Percentiles rank a stretch among this genome's conserved stretches.
These are phyloP conservation scores for Neonectria hederae DNA, from an alignment of 2,329 filamentous ascomycete genomes.

Conservation along the genomic window DNA sequence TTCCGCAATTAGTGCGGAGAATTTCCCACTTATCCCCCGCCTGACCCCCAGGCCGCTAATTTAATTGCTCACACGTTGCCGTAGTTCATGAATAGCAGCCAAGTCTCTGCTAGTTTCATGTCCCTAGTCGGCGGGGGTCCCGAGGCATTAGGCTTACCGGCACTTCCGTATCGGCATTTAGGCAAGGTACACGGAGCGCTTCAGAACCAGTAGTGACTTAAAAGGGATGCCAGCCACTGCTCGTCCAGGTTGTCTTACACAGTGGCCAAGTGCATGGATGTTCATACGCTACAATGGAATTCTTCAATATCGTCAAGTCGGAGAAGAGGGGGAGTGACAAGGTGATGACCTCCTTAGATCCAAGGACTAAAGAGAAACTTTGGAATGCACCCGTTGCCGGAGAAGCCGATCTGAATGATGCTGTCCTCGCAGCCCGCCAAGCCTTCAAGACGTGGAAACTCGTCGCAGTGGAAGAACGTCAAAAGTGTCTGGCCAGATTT, in stretches of 20 bases:
- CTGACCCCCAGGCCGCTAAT: background rate
- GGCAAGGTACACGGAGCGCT: background rate
- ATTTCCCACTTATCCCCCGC: background rate
- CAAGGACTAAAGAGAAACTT: background rate
- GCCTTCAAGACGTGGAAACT: slow-evolving; percentile 1
- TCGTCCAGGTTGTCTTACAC: too few species aligned
- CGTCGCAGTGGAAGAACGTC: background rate
- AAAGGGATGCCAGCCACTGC: background rate
- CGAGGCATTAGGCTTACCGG: background rate
- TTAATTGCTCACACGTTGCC: background rate
- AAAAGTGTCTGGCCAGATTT: background rate
- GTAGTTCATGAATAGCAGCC: background rate
- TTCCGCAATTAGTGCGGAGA: background rate
- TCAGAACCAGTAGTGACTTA: background rate
- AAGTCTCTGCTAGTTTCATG: background rate
- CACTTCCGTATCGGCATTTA: background rate
- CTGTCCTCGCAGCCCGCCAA: background rate
- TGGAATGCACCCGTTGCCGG: background rate
- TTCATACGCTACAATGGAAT: background rate
- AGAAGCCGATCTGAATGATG: background rate
- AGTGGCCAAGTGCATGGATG: too few species aligned
- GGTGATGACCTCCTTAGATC: background rate
- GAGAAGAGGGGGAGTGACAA: background rate
- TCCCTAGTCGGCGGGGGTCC: background rate
- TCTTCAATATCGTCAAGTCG: background rate